These are phyloP conservation scores for Perilla frutescens DNA, from an alignment of 257 asterid species.

Conservation along the genomic window DNA sequence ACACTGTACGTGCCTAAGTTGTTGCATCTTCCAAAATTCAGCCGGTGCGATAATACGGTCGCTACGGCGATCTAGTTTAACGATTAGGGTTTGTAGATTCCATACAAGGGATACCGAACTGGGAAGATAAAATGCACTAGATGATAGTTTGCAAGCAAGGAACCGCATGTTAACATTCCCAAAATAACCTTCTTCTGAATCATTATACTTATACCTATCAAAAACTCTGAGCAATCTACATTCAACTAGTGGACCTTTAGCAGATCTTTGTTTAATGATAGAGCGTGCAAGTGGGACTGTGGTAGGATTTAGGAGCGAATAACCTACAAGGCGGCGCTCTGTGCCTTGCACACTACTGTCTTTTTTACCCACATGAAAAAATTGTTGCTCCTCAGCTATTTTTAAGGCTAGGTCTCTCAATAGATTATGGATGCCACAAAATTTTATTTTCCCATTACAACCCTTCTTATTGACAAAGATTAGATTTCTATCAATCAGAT, in stretches of 20 bases:
- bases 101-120: not conserved
- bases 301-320: too few species aligned
- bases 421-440: slow-evolving; percentile 14
- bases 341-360: not conserved
- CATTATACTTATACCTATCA: too few species aligned
- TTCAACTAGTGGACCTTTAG: too few species aligned
- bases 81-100: slow-evolving; percentile 13
- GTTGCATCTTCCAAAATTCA: too few species aligned
- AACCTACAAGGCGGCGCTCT: not conserved
- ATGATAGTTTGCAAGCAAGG: not conserved
- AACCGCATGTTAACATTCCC: not conserved
- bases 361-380: too few species aligned
- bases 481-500: slow-evolving; percentile 15
- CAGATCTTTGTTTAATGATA: too few species aligned
- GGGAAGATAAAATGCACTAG: too few species aligned
- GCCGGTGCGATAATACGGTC: not conserved
- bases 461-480: not conserved
- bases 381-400: not conserved
- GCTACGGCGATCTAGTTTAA: too few species aligned
- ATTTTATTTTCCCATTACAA: not conserved
- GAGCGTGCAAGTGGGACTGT: too few species aligned
- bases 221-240: too few species aligned
- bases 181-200: too few species aligned
- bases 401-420: not conserved
- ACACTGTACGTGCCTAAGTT: not conserved